Conservation (phyloP, 2,329 filamentous ascomycete genomes). For the Aphanoascus verrucosus region DNA sequence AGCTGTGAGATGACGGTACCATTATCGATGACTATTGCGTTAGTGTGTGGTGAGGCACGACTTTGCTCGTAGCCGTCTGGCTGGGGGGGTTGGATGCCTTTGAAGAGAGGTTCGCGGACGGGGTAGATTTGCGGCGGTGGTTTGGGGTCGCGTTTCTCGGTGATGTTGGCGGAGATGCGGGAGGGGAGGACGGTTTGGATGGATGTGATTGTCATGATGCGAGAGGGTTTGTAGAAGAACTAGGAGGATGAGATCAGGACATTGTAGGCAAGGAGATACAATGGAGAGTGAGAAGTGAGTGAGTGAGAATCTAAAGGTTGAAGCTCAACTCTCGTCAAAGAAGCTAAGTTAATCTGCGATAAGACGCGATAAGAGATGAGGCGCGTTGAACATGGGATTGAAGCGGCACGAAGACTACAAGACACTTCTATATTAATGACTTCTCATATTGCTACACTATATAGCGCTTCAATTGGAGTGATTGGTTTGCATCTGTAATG, state of each 20-base stretch:
- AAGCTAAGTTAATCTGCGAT: constrained; percentile 9
- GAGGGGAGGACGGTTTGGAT: constrained; percentile 28
- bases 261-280: neutral
- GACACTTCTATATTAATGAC: neutral
- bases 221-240: neutral
- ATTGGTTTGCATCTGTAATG: neutral
- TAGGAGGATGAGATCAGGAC: neutral
- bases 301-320: neutral
- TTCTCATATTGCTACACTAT: neutral
- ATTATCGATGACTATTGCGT: constrained; percentile 95
- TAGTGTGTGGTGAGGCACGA: constrained; percentile 46
- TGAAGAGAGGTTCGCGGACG: constrained; percentile 50
- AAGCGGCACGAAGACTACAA: neutral
- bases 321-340: neutral
- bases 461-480: neutral
- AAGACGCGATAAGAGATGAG: constrained; percentile 6
- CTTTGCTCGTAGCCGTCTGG: constrained; percentile 63
- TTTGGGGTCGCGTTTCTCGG: constrained; percentile 43
- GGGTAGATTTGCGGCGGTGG: constrained; percentile 45
- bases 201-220: constrained; percentile 36
- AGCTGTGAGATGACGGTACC: constrained; percentile 42
- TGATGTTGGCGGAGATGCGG: constrained; percentile 32
- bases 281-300: neutral
- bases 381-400: neutral
- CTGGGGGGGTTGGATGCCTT: constrained; percentile 47